Evolutionary conservation across 345 rosid genomes (phyloP).

Genomic region (Corchorus olitorius): DNA sequence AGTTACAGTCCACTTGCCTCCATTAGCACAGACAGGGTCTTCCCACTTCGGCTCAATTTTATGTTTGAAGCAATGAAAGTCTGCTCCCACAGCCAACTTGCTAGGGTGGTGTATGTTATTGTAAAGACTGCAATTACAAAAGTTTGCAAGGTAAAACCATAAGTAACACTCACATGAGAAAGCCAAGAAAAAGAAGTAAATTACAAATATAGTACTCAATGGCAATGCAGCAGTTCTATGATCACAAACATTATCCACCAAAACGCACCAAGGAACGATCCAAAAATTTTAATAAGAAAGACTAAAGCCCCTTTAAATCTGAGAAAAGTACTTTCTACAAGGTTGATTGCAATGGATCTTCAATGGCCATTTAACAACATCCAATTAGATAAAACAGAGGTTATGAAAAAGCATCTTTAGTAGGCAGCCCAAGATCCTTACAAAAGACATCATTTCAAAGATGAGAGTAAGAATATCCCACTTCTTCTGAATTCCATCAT

Average conservation of each 20-base stretch:
- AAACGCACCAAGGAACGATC: background rate
- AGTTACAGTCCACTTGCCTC: constrained; percentile 88
- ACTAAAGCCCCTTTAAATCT: background rate
- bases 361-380: background rate
- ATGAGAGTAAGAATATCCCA: background rate
- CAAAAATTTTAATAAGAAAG: background rate
- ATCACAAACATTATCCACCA: background rate
- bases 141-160: background rate
- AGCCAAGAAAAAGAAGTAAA: background rate
- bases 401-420: background rate
- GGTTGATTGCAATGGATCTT: background rate
- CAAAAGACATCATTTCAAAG: background rate
- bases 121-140: constrained; percentile 57
- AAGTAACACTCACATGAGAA: background rate
- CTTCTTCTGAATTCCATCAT: background rate
- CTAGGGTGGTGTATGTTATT: constrained; percentile 77
- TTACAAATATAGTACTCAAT: background rate
- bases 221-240: background rate
- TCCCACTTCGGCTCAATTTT: constrained; percentile 96
- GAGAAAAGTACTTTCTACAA: background rate
- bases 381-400: background rate
- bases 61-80: constrained; percentile 86
- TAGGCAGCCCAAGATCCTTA: background rate
- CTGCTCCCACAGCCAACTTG: constrained; percentile 62
- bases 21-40: constrained; percentile 92